Evolutionary conservation across 768 basidiomycete species (phyloP), one percentile per base, ranked within the genome.

Genomic region (Neoboletus magnificus): DNA sequence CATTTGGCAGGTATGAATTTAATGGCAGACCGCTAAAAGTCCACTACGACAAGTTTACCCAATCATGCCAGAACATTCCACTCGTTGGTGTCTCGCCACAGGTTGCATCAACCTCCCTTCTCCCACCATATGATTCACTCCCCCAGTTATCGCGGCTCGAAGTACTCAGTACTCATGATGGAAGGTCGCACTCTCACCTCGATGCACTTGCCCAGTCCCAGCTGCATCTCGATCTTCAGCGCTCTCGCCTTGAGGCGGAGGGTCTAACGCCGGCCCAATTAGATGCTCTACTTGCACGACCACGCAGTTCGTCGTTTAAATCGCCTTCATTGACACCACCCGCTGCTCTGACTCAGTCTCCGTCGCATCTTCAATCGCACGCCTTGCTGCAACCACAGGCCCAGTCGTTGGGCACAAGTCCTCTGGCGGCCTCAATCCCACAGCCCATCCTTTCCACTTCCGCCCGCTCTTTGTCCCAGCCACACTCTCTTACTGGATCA

Each of bases 21-120:
- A 91, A 91, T 65, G 93, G 93, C 5, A 85, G 93, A 27, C 75
- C 79, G 10, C 79, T 98, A 40, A 94, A 94, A 67, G 96, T 98
- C 12, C 90, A 93, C 68, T 90, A 86, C 66, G 96, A 98, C 78
- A 90, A 88, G 70, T 93, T 86, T 67, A 77, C 82, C 2, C 82
- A 73, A 23, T 69, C 68, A 7, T 63, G 66, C 13, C 70, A 68
- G 42, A 66, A 63, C 3, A 58, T 63, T 16, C 60, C 72, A 5
- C 55, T 62, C 36, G 52, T 62, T 48, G 66, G 63, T 55, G 62
- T 56, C 60, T 65, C 58, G 23, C 54, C 65, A 33, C 68, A 68
- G 40, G 23, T 42, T 11, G 13, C 37, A 20, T 43, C 60, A 11
- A 15, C 43, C 12, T 56, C 68, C 16, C 44, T 65, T 36, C 41